Conservation (phyloP, 225 moss, liverwort and hornwort genomes). For the Pleurozium schreberi region DNA sequence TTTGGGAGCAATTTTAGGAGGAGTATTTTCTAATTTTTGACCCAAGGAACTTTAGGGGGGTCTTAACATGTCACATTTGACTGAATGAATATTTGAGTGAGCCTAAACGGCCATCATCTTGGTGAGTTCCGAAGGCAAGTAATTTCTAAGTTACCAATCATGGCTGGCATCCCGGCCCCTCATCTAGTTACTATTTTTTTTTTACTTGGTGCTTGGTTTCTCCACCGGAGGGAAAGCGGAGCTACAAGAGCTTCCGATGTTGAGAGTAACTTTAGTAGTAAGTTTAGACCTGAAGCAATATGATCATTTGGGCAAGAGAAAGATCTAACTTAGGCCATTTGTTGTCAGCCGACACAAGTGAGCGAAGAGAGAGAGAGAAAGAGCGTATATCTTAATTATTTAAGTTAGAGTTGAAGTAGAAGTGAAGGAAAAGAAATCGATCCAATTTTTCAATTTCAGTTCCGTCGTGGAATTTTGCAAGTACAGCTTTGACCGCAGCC, state of each 20-base stretch:
- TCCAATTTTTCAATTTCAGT: background rate
- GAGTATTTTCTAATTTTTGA: background rate
- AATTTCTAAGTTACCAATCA: background rate
- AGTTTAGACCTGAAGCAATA: background rate
- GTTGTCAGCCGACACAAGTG: background rate
- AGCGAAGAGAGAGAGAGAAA: no score
- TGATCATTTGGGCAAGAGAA: background rate
- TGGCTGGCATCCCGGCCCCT: background rate
- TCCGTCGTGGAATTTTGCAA: background rate
- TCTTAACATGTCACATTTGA: background rate
- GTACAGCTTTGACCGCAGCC: background rate
- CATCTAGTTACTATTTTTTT: background rate
- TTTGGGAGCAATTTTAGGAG: background rate
- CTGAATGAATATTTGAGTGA: background rate
- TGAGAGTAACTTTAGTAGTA: background rate
- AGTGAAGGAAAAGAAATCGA: slow-evolving; percentile 9
- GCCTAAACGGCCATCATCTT: background rate
- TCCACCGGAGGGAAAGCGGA: no score
- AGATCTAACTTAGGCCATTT: background rate
- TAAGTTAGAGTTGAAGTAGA: background rate
- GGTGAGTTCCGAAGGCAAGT: background rate
- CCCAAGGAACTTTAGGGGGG: background rate
- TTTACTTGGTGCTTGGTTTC: background rate
- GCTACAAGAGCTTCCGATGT: background rate
- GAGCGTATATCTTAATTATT: background rate